Base-by-base conservation (phyloP, 2,329 filamentous ascomycete genomes). In the Talaromyces pinophilus region DNA sequence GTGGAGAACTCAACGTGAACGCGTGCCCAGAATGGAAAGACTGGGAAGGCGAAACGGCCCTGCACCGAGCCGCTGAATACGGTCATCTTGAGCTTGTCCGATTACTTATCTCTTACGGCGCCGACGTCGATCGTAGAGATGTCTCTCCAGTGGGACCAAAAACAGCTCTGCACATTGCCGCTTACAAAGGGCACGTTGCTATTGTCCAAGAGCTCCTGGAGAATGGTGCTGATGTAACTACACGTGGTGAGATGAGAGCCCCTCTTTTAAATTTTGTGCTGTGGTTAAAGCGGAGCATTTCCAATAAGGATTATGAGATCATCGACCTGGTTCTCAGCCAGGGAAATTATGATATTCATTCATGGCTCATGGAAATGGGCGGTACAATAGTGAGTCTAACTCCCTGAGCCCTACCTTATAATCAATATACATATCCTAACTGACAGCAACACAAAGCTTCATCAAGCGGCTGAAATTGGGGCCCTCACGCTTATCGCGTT, bases 1-100 rank as follows among this genome's bases (percentile, higher is more conserved):
- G n/a, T 3, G 60, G 60, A 62, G 60, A 50, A 40, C 54, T 62
- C 42, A 62, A 62, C 8, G 40, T 50, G 1, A 62, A 62, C 22
- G 59, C 59, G 28, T 48, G 25, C 42, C 59, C 59, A 1, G 1
- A 59, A 0, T 55, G 4, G 3, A 5, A 7, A 1, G 25, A 48
- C 25, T 62, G 59, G 59, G 33, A 62, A 50, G 59, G 59, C 10
- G 25, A 33, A 13, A 62, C 42, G 30, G 40, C 59, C 25, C 42
- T 62, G 1, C 59, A 62, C 28, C 59, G 2, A 62, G 59, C 59
- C 3, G 59, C 59, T 48, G 22, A 19, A 46, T 2, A 35, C 17
- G 59, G 59, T 33, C 59, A 61, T 61, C 59, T 62, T 3, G 59
- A 62, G 17, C 42, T 62, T 62, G 59, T 22, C 15, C 22, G 6